phyloP scores from a whole-genome alignment of 768 basidiomycete species.

The Lactarius trivialis region DNA sequence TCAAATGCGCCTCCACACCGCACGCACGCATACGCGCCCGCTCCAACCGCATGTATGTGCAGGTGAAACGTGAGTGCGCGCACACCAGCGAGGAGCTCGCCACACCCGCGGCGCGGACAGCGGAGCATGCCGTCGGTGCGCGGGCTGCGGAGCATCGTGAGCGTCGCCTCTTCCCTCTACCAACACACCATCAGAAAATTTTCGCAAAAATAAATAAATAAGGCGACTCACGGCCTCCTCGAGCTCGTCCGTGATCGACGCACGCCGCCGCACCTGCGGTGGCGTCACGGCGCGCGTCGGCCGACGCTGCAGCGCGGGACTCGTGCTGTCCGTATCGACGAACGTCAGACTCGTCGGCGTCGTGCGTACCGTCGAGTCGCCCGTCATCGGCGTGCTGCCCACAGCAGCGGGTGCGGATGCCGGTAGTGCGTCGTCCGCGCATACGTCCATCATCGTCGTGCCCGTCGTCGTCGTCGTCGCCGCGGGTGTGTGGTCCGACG shows the following conservation, averaged over 20 bases:
- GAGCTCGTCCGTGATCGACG: slow-evolving; percentile 19
- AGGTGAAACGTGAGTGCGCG: slow-evolving; percentile 21
- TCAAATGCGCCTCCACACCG: slow-evolving; percentile 18
- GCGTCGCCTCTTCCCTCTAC: slow-evolving; percentile 21
- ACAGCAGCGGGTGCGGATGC: background rate
- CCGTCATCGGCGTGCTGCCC: background rate
- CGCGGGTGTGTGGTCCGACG: background rate
- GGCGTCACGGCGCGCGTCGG: slow-evolving; percentile 12
- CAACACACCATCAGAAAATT: background rate
- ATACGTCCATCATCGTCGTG: background rate
- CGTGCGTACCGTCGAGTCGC: slow-evolving; percentile 13
- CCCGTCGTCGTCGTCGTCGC: background rate
- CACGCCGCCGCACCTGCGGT: slow-evolving; percentile 10
- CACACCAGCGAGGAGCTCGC: slow-evolving; percentile 16
- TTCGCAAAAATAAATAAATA: background rate
- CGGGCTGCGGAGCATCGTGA: slow-evolving; percentile 10
- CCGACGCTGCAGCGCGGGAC: slow-evolving; percentile 2
- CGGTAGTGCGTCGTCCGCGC: background rate
- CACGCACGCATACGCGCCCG: slow-evolving; percentile 6
- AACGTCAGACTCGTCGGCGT: slow-evolving; percentile 18
- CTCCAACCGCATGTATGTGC: slow-evolving; percentile 20
- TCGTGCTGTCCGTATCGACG: slow-evolving; percentile 5
- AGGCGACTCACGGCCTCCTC: slow-evolving; percentile 20
- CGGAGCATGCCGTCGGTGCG: slow-evolving; percentile 13
- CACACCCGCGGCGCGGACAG: slow-evolving; percentile 17